phyloP scores from a whole-genome alignment of 345 rosid genomes.

The Lenwebbia sp. region DNA sequence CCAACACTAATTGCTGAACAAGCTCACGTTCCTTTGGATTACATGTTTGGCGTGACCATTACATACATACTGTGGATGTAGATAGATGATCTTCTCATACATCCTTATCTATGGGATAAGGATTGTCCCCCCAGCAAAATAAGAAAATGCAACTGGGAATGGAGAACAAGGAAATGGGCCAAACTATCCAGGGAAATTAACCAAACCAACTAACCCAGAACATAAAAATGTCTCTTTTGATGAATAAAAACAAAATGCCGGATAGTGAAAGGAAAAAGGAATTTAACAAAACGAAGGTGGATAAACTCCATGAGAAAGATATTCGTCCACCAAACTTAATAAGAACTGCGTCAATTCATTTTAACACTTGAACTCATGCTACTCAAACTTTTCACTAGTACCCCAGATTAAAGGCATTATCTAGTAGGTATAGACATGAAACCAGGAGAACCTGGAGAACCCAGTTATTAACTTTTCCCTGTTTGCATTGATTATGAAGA shows the following conservation, averaged over 20 bases:
- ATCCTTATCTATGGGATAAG: background rate
- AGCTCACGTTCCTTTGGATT: background rate
- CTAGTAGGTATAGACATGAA: background rate
- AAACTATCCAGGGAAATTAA: background rate
- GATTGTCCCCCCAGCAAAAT: background rate
- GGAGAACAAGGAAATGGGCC: background rate
- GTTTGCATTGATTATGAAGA: background rate
- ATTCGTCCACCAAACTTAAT: background rate
- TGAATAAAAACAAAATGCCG: background rate
- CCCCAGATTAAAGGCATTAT: background rate
- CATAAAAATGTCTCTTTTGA: background rate
- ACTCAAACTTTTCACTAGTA: background rate
- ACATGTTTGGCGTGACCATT: background rate
- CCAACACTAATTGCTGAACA: background rate
- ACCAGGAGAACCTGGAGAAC: background rate
- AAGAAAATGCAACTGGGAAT: background rate
- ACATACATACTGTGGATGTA: background rate
- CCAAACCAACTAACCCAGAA: background rate
- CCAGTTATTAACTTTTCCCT: background rate
- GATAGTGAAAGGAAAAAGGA: background rate
- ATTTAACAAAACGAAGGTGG: background rate
- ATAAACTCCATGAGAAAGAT: background rate
- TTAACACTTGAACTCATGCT: background rate
- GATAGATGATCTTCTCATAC: background rate
- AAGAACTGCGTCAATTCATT: background rate